A percentile compares a stretch with the other conserved stretches of the same genome.
phyloP scores from a whole-genome alignment of 495 filamentous ascomycete species.

The Penicilliopsis zonata region DNA sequence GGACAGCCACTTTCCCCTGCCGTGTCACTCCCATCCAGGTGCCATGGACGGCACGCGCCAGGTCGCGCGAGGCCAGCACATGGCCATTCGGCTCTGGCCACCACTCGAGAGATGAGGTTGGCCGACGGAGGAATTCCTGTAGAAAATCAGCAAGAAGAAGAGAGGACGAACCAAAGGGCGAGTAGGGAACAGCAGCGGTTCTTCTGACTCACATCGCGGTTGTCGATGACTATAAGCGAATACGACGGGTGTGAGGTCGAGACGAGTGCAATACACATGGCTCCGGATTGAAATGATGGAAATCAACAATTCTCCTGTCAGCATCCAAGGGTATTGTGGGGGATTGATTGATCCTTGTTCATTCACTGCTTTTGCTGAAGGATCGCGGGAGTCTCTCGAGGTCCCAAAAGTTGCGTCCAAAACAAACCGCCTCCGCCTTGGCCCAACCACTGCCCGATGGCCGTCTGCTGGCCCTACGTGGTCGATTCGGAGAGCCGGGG shows the following conservation, averaged over 20 bases:
- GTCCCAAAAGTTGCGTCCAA: no score
- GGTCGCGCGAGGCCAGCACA: slow-evolving; percentile 57
- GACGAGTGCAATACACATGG: slow-evolving; percentile 87
- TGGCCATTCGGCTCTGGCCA: slow-evolving; percentile 55
- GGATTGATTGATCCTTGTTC: no score
- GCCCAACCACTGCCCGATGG: no score
- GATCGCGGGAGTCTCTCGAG: no score
- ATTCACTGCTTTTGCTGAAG: no score
- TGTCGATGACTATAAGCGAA: slow-evolving; percentile 79
- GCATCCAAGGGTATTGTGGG: no score
- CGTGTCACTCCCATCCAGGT: slow-evolving; percentile 92
- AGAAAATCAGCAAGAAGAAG: slow-evolving; percentile 7
- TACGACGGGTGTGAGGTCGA: slow-evolving; percentile 88
- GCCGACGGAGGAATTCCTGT: slow-evolving; percentile 78
- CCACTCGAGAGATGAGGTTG: slow-evolving; percentile 73
- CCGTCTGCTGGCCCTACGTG: no score
- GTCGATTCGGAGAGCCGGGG: no score
- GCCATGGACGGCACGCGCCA: slow-evolving; percentile 54
- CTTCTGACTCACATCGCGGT: slow-evolving; percentile 60
- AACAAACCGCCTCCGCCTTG: no score
- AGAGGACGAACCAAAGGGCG: no score
- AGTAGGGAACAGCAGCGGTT: no score
- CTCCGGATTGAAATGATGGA: slow-evolving; percentile 6
- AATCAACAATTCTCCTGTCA: background rate
- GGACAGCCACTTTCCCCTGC: slow-evolving; percentile 71